A percentile compares a stretch with the other conserved stretches of the same genome.
Evolutionary conservation across 179 eudicot species (phyloP).

Genomic region (Kewa caespitosa): DNA sequence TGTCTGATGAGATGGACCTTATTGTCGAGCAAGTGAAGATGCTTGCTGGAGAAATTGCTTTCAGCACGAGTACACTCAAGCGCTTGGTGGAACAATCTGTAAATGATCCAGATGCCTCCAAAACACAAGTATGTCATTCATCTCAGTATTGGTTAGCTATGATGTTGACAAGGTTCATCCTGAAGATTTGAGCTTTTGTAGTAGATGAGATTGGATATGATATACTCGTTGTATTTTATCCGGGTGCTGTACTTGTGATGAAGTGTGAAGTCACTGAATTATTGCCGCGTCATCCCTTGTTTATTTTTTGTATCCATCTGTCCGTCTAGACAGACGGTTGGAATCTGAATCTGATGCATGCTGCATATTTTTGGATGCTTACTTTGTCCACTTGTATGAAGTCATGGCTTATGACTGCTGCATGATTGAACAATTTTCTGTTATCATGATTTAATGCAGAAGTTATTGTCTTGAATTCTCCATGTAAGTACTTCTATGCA

Average conservation of each 20-base stretch:
- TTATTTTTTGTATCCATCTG: neutral
- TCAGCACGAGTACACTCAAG: constrained; percentile 88
- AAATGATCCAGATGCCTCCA: constrained; percentile 77
- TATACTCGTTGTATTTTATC: neutral
- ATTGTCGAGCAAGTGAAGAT: constrained; percentile 96
- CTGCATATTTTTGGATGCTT: neutral
- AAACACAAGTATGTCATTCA: constrained; percentile 55
- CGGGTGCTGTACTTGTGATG: neutral
- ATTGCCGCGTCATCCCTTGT: neutral
- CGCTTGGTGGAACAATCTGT: constrained; percentile 88
- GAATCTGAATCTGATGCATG: neutral
- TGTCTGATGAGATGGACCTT: constrained; percentile 93
- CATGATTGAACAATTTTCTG: neutral
- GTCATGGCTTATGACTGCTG: neutral
- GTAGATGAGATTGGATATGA: neutral
- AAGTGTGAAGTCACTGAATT: neutral
- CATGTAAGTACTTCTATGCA: neutral
- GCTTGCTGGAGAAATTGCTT: constrained; percentile 99
- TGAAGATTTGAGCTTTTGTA: neutral
- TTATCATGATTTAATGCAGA: too few species aligned
- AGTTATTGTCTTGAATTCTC: neutral
- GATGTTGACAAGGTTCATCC: neutral
- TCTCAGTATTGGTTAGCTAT: constrained; percentile 5
- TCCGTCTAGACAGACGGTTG: neutral
- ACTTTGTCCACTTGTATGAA: neutral